These are phyloP conservation scores for Schizonepeta tenuifolia DNA, from an alignment of 257 asterid genomes.

Conservation along the genomic window DNA sequence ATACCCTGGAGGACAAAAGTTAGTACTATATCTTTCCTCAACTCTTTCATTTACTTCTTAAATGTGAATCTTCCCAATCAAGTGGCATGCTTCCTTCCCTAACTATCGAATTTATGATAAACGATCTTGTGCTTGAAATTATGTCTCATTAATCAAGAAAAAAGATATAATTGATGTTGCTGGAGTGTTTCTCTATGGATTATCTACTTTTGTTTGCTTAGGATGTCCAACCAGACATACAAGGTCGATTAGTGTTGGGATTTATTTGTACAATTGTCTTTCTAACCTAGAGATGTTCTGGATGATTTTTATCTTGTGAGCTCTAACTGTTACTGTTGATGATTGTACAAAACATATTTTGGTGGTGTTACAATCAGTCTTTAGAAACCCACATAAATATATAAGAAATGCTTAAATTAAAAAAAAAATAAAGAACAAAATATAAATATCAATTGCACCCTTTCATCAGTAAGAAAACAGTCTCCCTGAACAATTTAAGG, in stretches of 20 bases:
- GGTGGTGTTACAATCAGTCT: neutral
- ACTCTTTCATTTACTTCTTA: slow-evolving; percentile 23
- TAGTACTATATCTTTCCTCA: slow-evolving; percentile 47
- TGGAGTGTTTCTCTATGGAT: neutral
- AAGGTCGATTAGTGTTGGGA: neutral
- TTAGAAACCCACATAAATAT: neutral
- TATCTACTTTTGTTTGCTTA: neutral
- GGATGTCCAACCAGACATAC: too few species aligned
- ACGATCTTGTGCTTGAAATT: neutral
- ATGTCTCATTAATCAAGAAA: slow-evolving; percentile 1
- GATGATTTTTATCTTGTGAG: neutral
- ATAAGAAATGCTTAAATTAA: neutral
- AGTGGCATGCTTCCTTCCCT: slow-evolving; percentile 9
- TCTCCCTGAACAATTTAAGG: neutral
- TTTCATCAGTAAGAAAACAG: neutral
- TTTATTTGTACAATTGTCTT: neutral
- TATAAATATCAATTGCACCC: neutral
- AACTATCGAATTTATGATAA: neutral
- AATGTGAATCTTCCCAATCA: slow-evolving; percentile 15
- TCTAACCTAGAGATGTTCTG: slow-evolving; percentile 1
- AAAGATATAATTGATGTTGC: neutral
- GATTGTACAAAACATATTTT: neutral
- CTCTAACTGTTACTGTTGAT: neutral
- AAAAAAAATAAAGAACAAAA: neutral
- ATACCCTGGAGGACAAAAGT: slow-evolving; percentile 57